These are phyloP conservation scores for Kazachstania taianensis DNA, from an alignment of 805 yeast species.

Conservation along the genomic window DNA sequence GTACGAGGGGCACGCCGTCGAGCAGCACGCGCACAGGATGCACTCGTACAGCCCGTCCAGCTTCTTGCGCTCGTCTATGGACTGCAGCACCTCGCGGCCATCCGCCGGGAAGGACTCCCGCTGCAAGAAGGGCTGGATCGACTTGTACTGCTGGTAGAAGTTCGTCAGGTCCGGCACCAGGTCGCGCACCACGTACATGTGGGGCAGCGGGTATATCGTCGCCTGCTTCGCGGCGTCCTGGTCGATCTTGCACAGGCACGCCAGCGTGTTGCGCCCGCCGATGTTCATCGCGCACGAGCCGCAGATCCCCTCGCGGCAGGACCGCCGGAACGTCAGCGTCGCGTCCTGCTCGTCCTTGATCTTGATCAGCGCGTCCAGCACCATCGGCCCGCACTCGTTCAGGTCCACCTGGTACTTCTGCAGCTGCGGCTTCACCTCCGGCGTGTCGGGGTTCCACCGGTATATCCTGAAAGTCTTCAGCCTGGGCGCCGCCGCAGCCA, in stretches of 20 bases:
- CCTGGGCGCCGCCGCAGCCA: constrained; percentile 38
- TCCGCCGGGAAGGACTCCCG: constrained; percentile 67
- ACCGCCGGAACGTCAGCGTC: constrained; percentile 91
- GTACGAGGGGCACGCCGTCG: constrained; percentile 97
- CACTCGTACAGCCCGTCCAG: constrained; percentile 96
- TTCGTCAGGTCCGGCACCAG: constrained; percentile 96
- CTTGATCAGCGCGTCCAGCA: constrained; percentile 85
- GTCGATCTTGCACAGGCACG: constrained; percentile 92
- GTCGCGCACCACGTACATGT: constrained; percentile 95
- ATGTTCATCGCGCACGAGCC: constrained; percentile 99
- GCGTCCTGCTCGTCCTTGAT: constrained; percentile 96
- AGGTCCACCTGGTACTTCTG: constrained; percentile 77
- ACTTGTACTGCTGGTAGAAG: constrained; percentile 96
- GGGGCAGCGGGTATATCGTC: constrained; percentile 94
- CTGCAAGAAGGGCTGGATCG: constrained; percentile 94
- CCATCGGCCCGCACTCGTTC: constrained; percentile 95
- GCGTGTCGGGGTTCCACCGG: constrained; percentile 98
- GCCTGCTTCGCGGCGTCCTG: constrained; percentile 60
- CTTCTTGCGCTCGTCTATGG: constrained; percentile 87
- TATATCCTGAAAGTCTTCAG: constrained; percentile 83
- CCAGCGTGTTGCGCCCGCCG: constrained; percentile 93
- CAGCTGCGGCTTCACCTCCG: constrained; percentile 82
- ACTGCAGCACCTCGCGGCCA: constrained; percentile 88
- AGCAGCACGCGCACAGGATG: constrained; percentile 96
- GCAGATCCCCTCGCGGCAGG: constrained; percentile 99